Evolutionary conservation across 371 early-diverging fungal genomes (phyloP).

Genomic region (Mortierella sp.): DNA sequence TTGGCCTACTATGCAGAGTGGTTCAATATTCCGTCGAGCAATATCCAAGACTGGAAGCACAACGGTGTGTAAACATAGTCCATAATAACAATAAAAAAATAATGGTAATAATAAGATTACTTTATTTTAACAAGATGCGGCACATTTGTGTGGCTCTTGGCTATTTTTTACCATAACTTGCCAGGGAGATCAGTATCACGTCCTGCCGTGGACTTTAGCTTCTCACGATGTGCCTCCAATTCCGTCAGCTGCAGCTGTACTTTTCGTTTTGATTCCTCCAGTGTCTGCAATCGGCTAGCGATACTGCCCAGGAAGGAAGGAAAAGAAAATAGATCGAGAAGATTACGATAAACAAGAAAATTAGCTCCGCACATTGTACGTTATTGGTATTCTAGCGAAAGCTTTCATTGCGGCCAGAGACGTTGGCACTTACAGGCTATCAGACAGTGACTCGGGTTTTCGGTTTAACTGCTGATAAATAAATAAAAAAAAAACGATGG

Average conservation of each 20-base stretch:
- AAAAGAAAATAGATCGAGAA: not conserved
- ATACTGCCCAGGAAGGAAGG: constrained; percentile 12
- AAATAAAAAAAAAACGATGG: not conserved
- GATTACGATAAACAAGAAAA: not conserved
- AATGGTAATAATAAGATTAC: too few species aligned
- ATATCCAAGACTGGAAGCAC: constrained; percentile 39
- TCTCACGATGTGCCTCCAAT: constrained; percentile 40
- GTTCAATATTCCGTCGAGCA: constrained; percentile 46
- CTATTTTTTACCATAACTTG: constrained; percentile 23
- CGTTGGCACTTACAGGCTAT: constrained; percentile 32
- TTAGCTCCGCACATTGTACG: not conserved
- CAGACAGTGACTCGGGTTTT: constrained; percentile 38
- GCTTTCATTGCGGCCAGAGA: not conserved
- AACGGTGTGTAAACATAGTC: constrained; percentile 12
- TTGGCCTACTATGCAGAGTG: constrained; percentile 38
- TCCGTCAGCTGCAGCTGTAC: constrained; percentile 35
- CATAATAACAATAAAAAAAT: not conserved
- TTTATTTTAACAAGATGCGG: not conserved
- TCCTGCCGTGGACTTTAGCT: constrained; percentile 15
- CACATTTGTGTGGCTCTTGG: not conserved
- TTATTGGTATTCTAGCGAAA: not conserved
- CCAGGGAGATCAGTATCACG: constrained; percentile 39
- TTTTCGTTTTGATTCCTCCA: constrained; percentile 41
- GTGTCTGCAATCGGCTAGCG: constrained; percentile 21
- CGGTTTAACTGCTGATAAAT: constrained; percentile 21